Percentiles rank a stretch among this genome's conserved stretches.
Evolutionary conservation across 176 grass and related monocot species (phyloP).

Genomic region (Oropetium thomaeum): DNA sequence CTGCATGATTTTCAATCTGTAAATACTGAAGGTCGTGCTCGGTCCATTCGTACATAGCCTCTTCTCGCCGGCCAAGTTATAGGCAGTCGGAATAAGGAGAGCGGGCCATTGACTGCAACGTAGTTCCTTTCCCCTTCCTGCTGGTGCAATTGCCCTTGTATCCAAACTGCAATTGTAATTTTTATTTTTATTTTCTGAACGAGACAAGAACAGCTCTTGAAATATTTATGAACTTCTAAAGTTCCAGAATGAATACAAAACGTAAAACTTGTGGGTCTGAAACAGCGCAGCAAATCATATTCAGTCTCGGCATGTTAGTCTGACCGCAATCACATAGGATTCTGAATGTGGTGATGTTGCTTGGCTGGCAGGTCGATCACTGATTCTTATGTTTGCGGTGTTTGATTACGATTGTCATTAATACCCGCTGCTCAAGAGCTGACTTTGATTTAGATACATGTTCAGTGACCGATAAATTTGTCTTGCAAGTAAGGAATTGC

Average conservation of each 20-base stretch:
- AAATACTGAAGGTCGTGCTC: slow-evolving; percentile 42
- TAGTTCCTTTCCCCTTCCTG: not conserved
- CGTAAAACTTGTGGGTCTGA: slow-evolving; percentile 16
- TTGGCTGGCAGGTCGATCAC: not conserved
- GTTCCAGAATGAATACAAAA: not conserved
- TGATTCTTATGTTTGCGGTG: not conserved
- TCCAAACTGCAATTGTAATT: slow-evolving; percentile 14
- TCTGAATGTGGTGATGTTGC: not conserved
- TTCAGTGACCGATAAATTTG: not conserved
- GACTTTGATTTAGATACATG: not conserved
- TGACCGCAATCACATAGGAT: not conserved
- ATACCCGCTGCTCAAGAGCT: not conserved
- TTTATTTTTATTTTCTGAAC: slow-evolving; percentile 79
- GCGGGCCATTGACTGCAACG: slow-evolving; percentile 19
- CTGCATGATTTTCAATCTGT: not conserved
- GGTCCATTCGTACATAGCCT: slow-evolving; percentile 38
- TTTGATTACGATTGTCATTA: not conserved
- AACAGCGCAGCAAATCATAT: not conserved
- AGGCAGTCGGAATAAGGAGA: slow-evolving; percentile 41
- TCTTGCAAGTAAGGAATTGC: not conserved
- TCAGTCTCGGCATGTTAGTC: not conserved
- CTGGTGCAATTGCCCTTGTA: not conserved
- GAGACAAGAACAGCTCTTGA: slow-evolving; percentile 24
- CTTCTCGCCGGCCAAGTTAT: slow-evolving; percentile 32
- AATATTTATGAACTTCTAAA: slow-evolving; percentile 14